Base-by-base conservation (phyloP, 257 asterid species). In the Rhazya stricta region DNA sequence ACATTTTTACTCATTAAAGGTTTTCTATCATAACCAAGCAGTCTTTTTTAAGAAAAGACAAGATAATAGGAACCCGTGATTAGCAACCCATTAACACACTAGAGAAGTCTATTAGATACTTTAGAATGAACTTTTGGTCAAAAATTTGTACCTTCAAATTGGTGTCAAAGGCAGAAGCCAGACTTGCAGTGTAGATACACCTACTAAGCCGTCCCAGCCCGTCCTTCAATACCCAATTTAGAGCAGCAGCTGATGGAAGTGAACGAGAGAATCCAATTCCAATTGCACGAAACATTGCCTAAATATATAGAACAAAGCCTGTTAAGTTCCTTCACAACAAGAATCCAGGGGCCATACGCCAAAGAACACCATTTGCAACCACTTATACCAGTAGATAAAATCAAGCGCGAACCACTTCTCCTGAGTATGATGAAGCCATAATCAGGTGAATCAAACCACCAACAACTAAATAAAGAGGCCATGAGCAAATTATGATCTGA, bases 251-350 rank as follows among this genome's bases (percentile, higher is more conserved):
- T 58, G 97, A 91, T 27, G 97, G 96, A 74, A 95, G 94, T 29
- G 99, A 92, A 62, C 83, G 91, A 41, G 91, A 84, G 84, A 86
- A 87, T 60, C 99, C 99, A 70, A 95, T 88, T 76, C 99, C 99
- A 72, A 95, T 95, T 25, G 99, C 99, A 61, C 97, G 86, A 78
- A 95, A 92, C 99, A 95, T 95, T 73, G 98, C 98, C 99, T 95
- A 79, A 23, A 73, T 21, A 30, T 62, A 46, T 77, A 61, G 76
- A 80, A 76, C 71, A 65, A 75, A 62, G 73, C 73, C 80, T 62
- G 27, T 41, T 43, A 79, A 48, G 46, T 42, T 51, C 81, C 50
- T 27, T 18, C 36, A 61, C 23, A 12, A 30, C 76, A 41, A 8
- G 27, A 27, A 71, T 9, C 23, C 16, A 45, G 23, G 30, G 18